Conservation (phyloP, 768 basidiomycete genomes). For the Kwoniella mangroviensis region DNA sequence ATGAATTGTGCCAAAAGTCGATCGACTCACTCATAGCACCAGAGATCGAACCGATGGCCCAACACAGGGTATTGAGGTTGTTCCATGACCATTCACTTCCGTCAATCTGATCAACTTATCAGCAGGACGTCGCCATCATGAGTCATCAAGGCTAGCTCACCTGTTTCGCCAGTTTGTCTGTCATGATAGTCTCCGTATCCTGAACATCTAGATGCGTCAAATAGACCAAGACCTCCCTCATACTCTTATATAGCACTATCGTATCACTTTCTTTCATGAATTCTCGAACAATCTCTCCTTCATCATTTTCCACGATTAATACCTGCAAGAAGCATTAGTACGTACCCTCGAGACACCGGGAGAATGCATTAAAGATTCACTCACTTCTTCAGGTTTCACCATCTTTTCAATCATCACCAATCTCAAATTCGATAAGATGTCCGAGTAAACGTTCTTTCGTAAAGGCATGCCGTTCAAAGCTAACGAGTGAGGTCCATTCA, state of each 20-base stretch:
- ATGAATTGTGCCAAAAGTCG: not conserved
- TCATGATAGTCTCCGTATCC: conserved; percentile 96
- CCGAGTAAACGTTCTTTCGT: conserved; percentile 92
- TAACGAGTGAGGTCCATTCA: conserved; percentile 51
- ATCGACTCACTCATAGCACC: conserved; percentile 90
- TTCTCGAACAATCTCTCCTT: conserved; percentile 98
- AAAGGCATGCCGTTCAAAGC: conserved; percentile 61
- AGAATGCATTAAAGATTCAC: not conserved
- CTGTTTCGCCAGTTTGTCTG: conserved; percentile 95
- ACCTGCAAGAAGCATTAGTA: conserved; percentile 64
- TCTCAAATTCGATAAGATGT: conserved; percentile 90
- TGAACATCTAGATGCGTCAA: conserved; percentile 94
- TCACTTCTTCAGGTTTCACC: conserved; percentile 98
- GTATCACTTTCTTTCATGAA: conserved; percentile 99
- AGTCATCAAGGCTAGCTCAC: too few relatives aligned
- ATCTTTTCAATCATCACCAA: conserved; percentile 97
- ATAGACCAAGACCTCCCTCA: conserved; percentile 97
- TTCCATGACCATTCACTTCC: conserved; percentile 99
- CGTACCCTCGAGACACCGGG: too few relatives aligned
- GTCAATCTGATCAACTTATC: conserved; percentile 63
- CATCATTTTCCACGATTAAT: conserved; percentile 97
- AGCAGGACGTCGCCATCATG: too few relatives aligned
- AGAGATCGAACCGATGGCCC: conserved; percentile 99
- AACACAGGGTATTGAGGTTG: conserved; percentile 97
- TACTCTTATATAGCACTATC: conserved; percentile 97